Evolutionary conservation across 2,329 filamentous ascomycete species (phyloP).

Genomic region (Macroventuria anomochaeta): DNA sequence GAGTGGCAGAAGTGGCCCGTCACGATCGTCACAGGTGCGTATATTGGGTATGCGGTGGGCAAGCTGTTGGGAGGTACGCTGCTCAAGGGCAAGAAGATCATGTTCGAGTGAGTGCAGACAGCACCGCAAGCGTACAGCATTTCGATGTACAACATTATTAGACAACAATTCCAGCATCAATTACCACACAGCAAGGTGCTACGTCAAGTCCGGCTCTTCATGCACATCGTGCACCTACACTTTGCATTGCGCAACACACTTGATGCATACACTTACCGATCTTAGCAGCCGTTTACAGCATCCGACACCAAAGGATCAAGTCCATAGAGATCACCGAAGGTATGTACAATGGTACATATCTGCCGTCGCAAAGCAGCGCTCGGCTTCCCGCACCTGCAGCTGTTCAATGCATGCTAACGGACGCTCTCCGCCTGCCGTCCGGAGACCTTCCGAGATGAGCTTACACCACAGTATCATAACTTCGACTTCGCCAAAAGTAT

Average conservation of each 20-base stretch:
- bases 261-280: not conserved
- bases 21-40: slow-evolving; percentile 84
- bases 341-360: not conserved
- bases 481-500: not conserved
- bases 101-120: slow-evolving; percentile 44
- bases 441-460: not conserved
- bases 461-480: slow-evolving; percentile 12
- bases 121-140: not conserved
- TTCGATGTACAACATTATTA: not conserved
- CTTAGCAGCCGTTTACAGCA: not conserved
- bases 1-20: slow-evolving; percentile 99
- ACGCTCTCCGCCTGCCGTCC: slow-evolving; percentile 4
- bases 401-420: slow-evolving; percentile 11
- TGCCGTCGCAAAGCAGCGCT: not conserved
- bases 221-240: not conserved
- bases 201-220: not conserved
- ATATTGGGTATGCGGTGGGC: slow-evolving; percentile 77
- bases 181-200: not conserved
- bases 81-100: slow-evolving; percentile 55
- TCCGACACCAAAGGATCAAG: not conserved
- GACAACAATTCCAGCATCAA: not conserved
- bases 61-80: slow-evolving; percentile 64
- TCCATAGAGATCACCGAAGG: not conserved
- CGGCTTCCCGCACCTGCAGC: slow-evolving; percentile 4
- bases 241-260: not conserved